phyloP scores from a whole-genome alignment of 768 basidiomycete species.

The Crucibulum laeve region DNA sequence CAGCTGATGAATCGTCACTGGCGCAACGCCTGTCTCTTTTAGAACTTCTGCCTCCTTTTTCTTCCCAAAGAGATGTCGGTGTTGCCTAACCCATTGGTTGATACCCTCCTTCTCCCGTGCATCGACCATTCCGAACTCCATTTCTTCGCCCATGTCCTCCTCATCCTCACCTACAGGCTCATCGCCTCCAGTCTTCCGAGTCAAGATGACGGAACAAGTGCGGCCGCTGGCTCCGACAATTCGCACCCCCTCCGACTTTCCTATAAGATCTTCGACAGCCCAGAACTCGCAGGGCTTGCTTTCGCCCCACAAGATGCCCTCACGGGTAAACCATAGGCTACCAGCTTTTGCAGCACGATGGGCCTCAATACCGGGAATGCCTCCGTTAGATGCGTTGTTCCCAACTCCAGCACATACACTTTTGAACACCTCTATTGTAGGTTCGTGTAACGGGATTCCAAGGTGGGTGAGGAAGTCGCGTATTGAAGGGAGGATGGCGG shows the following conservation, averaged over 20 bases:
- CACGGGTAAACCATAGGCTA: slow-evolving; percentile 65
- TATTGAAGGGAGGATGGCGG: slow-evolving; percentile 44
- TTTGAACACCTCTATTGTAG: slow-evolving; percentile 48
- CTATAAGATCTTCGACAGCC: slow-evolving; percentile 53
- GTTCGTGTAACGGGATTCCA: slow-evolving; percentile 37
- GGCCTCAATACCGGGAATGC: slow-evolving; percentile 63
- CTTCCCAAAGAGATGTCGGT: slow-evolving; percentile 55
- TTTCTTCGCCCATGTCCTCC: slow-evolving; percentile 47
- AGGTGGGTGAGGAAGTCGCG: slow-evolving; percentile 50
- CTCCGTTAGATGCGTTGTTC: slow-evolving; percentile 30
- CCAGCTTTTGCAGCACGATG: slow-evolving; percentile 70
- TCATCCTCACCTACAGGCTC: slow-evolving; percentile 20
- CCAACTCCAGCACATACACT: slow-evolving; percentile 41
- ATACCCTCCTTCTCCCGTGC: slow-evolving; percentile 64
- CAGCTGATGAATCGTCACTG: slow-evolving; percentile 25
- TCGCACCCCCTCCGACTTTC: slow-evolving; percentile 43
- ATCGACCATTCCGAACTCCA: slow-evolving; percentile 71
- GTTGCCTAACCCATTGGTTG: slow-evolving; percentile 57
- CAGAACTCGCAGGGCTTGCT: slow-evolving; percentile 78
- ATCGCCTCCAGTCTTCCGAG: slow-evolving; percentile 24
- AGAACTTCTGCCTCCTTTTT: slow-evolving; percentile 12
- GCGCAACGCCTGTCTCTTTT: slow-evolving; percentile 15
- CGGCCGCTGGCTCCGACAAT: slow-evolving; percentile 62
- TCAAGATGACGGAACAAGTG: slow-evolving; percentile 60
- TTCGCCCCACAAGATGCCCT: slow-evolving; percentile 71